phyloP scores from a whole-genome alignment of 495 filamentous ascomycete species.

The Delitschia confertaspora region DNA sequence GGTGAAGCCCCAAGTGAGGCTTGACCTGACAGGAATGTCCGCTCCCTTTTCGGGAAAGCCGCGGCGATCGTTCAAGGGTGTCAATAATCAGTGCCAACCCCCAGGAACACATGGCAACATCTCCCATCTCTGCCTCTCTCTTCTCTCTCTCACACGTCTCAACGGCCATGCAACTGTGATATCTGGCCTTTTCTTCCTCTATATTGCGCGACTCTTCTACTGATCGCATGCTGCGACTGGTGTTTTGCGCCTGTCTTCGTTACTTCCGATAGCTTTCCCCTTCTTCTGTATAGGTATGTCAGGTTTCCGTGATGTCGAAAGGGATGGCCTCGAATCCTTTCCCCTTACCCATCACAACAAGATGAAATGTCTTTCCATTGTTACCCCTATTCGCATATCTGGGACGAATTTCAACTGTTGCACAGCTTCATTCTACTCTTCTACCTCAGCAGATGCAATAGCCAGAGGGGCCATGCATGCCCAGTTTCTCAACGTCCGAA shows the following conservation, averaged over 20 bases:
- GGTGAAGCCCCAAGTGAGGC: not conserved
- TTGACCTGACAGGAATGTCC: too few relatives aligned
- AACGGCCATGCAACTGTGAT: slow-evolving; percentile 4
- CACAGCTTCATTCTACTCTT: too few relatives aligned
- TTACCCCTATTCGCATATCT: not conserved
- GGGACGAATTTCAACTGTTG: not conserved
- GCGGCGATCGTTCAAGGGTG: slow-evolving; percentile 4
- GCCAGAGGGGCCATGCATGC: too few relatives aligned
- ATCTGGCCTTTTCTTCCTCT: slow-evolving; percentile 17
- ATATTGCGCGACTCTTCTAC: slow-evolving; percentile 12
- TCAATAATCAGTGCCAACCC: slow-evolving; percentile 2
- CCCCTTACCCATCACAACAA: slow-evolving; percentile 4
- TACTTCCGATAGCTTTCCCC: not conserved
- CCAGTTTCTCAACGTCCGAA: too few relatives aligned
- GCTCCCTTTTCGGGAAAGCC: too few relatives aligned
- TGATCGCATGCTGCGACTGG: not conserved
- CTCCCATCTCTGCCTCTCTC: not conserved
- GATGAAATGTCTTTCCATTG: too few relatives aligned
- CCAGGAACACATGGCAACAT: slow-evolving; percentile 20
- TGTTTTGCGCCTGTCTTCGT: not conserved
- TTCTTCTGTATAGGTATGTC: slow-evolving; percentile 27
- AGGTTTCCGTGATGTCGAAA: slow-evolving; percentile 17
- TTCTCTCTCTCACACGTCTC: not conserved
- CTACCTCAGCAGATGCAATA: too few relatives aligned
- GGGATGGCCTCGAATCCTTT: slow-evolving; percentile 17